These are phyloP conservation scores for Claviceps citrina DNA, from an alignment of 2,329 filamentous ascomycete genomes.

Conservation along the genomic window DNA sequence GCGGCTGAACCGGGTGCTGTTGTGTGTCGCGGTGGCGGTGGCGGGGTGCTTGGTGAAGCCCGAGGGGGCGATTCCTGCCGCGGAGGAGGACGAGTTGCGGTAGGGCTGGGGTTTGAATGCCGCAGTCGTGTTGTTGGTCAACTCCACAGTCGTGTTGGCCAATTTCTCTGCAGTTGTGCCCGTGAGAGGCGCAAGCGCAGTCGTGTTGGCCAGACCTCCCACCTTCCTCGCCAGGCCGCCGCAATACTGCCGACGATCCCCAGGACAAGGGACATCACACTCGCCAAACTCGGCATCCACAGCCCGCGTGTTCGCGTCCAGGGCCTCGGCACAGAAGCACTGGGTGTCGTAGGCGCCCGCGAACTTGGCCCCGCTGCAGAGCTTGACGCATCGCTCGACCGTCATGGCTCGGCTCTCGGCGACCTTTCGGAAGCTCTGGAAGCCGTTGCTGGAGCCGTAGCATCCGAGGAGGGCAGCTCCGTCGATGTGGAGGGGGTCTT, in stretches of 20 bases:
- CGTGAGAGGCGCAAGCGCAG: not conserved
- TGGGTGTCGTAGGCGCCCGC: slow-evolving; percentile 24
- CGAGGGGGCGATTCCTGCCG: too few relatives aligned
- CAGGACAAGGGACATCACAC: slow-evolving; percentile 26
- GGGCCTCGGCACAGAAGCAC: slow-evolving; percentile 30
- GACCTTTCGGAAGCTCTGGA: slow-evolving; percentile 19
- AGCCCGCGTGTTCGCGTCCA: slow-evolving; percentile 26
- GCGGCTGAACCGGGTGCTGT: too few relatives aligned
- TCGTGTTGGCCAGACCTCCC: slow-evolving; percentile 3
- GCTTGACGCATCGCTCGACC: slow-evolving; percentile 22
- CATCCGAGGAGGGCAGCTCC: slow-evolving; percentile 25
- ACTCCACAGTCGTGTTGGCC: not conserved
- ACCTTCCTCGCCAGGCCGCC: slow-evolving; percentile 20
- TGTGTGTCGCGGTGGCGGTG: too few relatives aligned
- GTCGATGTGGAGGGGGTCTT: slow-evolving; percentile 19
- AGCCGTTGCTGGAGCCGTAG: slow-evolving; percentile 23
- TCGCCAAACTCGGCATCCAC: slow-evolving; percentile 8
- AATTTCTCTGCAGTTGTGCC: too few relatives aligned
- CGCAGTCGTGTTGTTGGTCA: not conserved
- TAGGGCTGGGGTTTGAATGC: too few relatives aligned
- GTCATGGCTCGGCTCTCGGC: slow-evolving; percentile 23
- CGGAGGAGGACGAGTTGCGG: too few relatives aligned
- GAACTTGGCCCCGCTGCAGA: slow-evolving; percentile 22
- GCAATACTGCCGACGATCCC: slow-evolving; percentile 24
- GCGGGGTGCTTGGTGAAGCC: not conserved